Conservation (phyloP, 1,284 basidiomycete genomes). For the Rhizopogon hawkerae region DNA sequence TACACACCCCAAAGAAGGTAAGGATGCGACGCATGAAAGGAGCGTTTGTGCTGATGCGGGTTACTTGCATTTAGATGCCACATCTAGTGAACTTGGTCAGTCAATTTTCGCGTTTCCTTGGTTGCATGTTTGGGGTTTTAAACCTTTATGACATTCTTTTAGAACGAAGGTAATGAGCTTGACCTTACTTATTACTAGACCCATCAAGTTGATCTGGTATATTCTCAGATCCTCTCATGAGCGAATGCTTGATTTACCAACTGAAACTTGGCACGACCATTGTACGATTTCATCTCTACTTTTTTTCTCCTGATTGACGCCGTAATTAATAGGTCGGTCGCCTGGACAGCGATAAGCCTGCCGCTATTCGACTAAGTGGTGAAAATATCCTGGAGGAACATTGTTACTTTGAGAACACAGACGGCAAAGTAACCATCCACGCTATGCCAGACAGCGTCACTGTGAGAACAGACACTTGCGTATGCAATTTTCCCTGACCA, state of each 20-base stretch:
- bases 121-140: slow-evolving; percentile 14
- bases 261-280: slow-evolving; percentile 83
- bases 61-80: slow-evolving; percentile 57
- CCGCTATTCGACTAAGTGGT: slow-evolving; percentile 90
- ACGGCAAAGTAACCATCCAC: slow-evolving; percentile 79
- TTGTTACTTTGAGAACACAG: slow-evolving; percentile 82
- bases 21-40: slow-evolving; percentile 15
- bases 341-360: slow-evolving; percentile 67
- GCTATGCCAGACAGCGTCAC: slow-evolving; percentile 77
- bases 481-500: slow-evolving; percentile 7
- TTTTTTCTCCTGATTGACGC: slow-evolving; percentile 11
- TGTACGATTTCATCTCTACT: slow-evolving; percentile 30
- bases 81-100: slow-evolving; percentile 89
- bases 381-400: slow-evolving; percentile 89
- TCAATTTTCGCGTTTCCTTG: slow-evolving; percentile 15
- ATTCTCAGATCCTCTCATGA: slow-evolving; percentile 72
- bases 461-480: slow-evolving; percentile 38
- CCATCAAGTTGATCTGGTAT: slow-evolving; percentile 13
- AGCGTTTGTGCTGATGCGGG: slow-evolving; percentile 3
- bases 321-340: slow-evolving; percentile 57
- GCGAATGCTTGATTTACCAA: slow-evolving; percentile 91
- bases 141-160: slow-evolving; percentile 2
- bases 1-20: slow-evolving; percentile 98
- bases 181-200: slow-evolving; percentile 5
- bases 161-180: slow-evolving; percentile 68